Base-by-base conservation (phyloP, 805 yeast species). In the Ogataea pilisensis region DNA sequence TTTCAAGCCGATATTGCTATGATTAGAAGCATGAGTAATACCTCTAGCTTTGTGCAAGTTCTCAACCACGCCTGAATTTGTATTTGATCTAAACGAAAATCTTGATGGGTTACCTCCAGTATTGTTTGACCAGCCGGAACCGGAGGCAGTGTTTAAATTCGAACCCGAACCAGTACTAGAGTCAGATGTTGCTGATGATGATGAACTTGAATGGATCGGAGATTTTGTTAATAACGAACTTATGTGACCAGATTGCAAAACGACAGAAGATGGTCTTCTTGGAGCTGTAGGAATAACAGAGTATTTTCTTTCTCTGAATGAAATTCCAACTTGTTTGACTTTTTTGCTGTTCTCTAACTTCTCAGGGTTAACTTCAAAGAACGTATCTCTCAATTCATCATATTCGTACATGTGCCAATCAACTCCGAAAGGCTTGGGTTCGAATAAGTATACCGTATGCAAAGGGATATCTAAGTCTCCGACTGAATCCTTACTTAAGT, bases 371-470 rank as follows among this genome's bases (percentile, higher is more conserved):
- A 88, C 82, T 53, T 84, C 78, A 40, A 68, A 74, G 65, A 91
- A 91, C 82, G 87, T 79, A 58, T 89, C 90, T 31, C 72, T 63
- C 2, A 63, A 64, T 51, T 90, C 96, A 53, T 86, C 84, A 64
- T 82, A 91, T 60, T 89, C 95, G 64, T 82, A 91, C 60, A 90
- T 70, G 12, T 84, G 76, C 88, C 95, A 91, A 45, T 88, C 95
- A 2, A 95, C 95, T 2, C 98, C 98, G 61, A 88, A 91, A 0
- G 98, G 97, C 60, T 86, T 87, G 37, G 91, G 89, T 57, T 91
- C 97, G 45, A 91, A 72, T 43, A 91, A 77, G 59, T 90, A 91
- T 8, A 91, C 79, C 8, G 96, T 85, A 57, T 91, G 97, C 41
- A 91, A 68, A 5, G 98, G 98, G 5, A 91, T 90, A 63, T 91